A percentile compares a stretch with the other conserved stretches of the same genome.
Conservation (phyloP, 352 stramenopile species). For the Peronosclerospora sorghi region DNA sequence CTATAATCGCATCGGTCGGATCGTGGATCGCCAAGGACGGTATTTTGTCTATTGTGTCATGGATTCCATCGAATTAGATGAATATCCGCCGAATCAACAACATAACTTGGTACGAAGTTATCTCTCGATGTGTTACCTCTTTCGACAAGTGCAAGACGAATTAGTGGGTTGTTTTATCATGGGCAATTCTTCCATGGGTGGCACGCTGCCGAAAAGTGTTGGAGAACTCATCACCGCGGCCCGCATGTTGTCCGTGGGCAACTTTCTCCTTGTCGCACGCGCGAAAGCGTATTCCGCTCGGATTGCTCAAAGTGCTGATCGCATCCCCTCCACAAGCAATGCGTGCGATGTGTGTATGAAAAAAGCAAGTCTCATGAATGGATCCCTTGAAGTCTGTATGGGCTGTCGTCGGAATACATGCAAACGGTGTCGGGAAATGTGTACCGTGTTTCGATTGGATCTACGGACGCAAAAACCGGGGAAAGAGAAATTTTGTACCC, state of each 20-base stretch:
- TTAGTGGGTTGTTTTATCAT: conserved; percentile 52
- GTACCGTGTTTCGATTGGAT: conserved; percentile 38
- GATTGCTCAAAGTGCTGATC: conserved; percentile 25
- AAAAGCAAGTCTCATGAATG: conserved; percentile 23
- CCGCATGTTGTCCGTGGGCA: conserved; percentile 29
- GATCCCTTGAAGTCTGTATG: conserved; percentile 30
- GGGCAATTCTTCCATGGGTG: conserved; percentile 32
- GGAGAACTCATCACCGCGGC: conserved; percentile 34
- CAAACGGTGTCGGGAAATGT: conserved; percentile 32
- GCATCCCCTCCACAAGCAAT: conserved; percentile 17
- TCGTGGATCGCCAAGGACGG: conserved; percentile 37
- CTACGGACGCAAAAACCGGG: conserved; percentile 30
- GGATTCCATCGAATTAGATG: conserved; percentile 49
- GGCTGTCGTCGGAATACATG: conserved; percentile 51
- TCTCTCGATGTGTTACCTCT: conserved; percentile 55
- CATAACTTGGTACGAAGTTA: conserved; percentile 25
- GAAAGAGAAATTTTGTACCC: conserved; percentile 40
- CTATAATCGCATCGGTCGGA: conserved; percentile 51
- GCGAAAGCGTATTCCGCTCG: conserved; percentile 46
- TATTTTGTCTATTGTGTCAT: conserved; percentile 53
- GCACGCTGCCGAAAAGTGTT: conserved; percentile 25
- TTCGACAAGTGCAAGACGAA: conserved; percentile 33
- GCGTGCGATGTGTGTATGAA: conserved; percentile 49
- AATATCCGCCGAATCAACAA: conserved; percentile 29
- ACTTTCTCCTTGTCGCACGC: conserved; percentile 31